phyloP scores from a whole-genome alignment of 1,284 basidiomycete species.

The Microbotryum saponariae region DNA sequence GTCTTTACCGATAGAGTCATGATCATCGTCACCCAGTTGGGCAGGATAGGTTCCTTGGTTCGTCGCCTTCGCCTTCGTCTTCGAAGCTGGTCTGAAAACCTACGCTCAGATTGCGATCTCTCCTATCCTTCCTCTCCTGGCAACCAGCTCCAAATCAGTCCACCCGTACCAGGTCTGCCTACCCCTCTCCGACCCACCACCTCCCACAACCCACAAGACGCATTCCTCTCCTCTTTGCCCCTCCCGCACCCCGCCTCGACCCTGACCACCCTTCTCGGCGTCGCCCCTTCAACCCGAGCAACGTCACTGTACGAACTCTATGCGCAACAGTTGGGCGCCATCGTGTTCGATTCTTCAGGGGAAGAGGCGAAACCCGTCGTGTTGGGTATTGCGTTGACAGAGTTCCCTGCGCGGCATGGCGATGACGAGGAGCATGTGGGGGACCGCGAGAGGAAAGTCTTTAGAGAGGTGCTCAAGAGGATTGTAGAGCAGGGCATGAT shows the following conservation, averaged over 20 bases:
- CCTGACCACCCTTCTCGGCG: constrained; percentile 68
- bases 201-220: constrained; percentile 29
- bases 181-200: constrained; percentile 8
- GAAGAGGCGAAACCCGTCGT: constrained; percentile 16
- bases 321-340: constrained; percentile 72
- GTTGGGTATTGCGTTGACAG: constrained; percentile 25
- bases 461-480: constrained; percentile 21
- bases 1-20: constrained; percentile 67
- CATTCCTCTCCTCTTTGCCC: constrained; percentile 49
- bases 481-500: constrained; percentile 11
- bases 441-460: constrained; percentile 17
- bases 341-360: constrained; percentile 50
- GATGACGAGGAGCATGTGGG: constrained; percentile 1
- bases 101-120: background rate
- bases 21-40: constrained; percentile 74
- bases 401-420: background rate
- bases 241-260: constrained; percentile 63
- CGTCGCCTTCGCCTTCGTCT: constrained; percentile 45
- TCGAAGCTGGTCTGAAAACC: background rate
- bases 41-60: constrained; percentile 69
- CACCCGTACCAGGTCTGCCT: constrained; percentile 23
- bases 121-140: background rate
- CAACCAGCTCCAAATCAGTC: constrained; percentile 29
- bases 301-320: constrained; percentile 72
- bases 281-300: constrained; percentile 51